Percentiles rank a stretch among this genome's conserved stretches.
Evolutionary conservation across 768 basidiomycete genomes (phyloP).

Genomic region (Pisolithus orientalis): DNA sequence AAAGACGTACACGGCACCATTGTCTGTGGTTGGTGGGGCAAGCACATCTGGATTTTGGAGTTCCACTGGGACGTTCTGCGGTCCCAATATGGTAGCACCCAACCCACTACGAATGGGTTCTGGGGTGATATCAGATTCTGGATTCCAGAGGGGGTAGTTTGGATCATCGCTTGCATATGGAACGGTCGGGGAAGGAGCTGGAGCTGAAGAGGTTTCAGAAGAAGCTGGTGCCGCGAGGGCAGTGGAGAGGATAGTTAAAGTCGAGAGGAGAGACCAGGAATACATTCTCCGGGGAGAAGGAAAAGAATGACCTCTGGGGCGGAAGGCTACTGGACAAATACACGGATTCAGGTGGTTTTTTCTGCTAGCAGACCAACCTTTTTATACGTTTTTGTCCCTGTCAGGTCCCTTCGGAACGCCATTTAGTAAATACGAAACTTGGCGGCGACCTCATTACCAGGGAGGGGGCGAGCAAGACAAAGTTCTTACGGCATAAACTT

Average conservation of each 20-base stretch:
- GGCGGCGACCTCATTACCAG: too few relatives aligned
- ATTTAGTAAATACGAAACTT: too few relatives aligned
- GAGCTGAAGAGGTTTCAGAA: conserved; percentile 21
- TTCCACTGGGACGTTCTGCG: conserved; percentile 50
- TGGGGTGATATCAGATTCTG: conserved; percentile 22
- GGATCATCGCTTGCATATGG: conserved; percentile 40
- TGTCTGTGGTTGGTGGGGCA: conserved; percentile 59
- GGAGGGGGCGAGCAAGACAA: too few relatives aligned
- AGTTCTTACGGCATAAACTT: too few relatives aligned
- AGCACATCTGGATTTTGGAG: conserved; percentile 51
- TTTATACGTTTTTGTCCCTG: too few relatives aligned
- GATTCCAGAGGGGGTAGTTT: conserved; percentile 39
- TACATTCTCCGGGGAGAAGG: conserved; percentile 12
- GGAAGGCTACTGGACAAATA: too few relatives aligned
- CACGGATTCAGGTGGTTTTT: too few relatives aligned
- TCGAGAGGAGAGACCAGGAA: conserved; percentile 25
- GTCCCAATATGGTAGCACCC: conserved; percentile 48
- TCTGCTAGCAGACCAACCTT: too few relatives aligned
- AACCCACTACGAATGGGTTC: conserved; percentile 40
- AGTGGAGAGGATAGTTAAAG: conserved; percentile 13
- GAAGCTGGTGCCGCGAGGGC: conserved; percentile 13
- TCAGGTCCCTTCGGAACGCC: too few relatives aligned
- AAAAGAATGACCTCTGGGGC: neutral
- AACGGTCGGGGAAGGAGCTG: conserved; percentile 36
- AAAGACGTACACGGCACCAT: conserved; percentile 38